These are phyloP conservation scores for Astrothelium macrocarpum DNA, from an alignment of 495 filamentous ascomycete species.

Conservation along the genomic window DNA sequence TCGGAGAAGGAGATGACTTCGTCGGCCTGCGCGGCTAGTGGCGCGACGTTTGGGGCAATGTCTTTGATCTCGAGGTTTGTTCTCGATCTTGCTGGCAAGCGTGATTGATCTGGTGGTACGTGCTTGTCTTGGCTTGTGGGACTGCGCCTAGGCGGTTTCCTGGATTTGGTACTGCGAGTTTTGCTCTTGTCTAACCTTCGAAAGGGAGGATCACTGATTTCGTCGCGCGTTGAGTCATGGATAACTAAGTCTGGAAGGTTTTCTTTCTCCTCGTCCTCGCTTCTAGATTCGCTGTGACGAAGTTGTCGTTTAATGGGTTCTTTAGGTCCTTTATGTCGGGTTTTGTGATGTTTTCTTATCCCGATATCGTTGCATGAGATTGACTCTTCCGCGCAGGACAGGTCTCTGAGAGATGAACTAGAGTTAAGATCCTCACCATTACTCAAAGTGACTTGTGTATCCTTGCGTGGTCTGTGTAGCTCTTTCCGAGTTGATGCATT, in stretches of 20 bases:
- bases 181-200: not conserved
- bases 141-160: not conserved
- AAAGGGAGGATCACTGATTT: not conserved
- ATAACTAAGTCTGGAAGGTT: not conserved
- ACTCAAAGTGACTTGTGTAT: not conserved
- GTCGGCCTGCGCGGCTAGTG: not conserved
- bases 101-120: not conserved
- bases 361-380: not conserved
- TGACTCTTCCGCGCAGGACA: not conserved
- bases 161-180: not conserved
- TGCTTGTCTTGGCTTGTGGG: not conserved
- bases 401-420: not conserved
- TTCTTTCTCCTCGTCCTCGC: not conserved
- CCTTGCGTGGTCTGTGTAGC: not conserved
- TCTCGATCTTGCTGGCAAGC: not conserved
- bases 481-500: not conserved
- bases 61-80: not conserved
- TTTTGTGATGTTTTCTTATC: not conserved
- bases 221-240: not conserved
- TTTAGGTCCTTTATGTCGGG: not conserved
- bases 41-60: not conserved
- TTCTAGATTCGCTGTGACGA: not conserved
- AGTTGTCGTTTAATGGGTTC: not conserved
- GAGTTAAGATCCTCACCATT: not conserved
- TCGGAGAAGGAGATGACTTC: conserved; percentile 6